Percentiles rank a stretch among this genome's conserved stretches.
These are phyloP conservation scores for Nicotiana knightiana DNA, from an alignment of 257 asterid species.

Conservation along the genomic window DNA sequence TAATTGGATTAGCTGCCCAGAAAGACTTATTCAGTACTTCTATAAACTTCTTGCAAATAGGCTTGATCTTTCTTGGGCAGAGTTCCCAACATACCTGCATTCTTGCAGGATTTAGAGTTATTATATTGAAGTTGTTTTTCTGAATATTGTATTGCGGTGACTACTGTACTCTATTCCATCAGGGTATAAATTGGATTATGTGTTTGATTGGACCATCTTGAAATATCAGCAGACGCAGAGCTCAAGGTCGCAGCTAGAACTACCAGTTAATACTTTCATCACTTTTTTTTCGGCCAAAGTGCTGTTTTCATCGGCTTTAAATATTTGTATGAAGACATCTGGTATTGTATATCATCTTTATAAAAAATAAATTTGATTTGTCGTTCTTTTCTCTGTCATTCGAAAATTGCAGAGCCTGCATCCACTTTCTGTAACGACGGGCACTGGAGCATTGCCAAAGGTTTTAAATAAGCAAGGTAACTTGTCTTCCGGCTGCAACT, in stretches of 20 bases:
- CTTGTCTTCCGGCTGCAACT: background rate
- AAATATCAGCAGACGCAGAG: constrained; percentile 28
- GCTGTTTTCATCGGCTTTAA: background rate
- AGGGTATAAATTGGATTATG: constrained; percentile 23
- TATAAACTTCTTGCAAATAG: background rate
- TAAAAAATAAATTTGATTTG: background rate
- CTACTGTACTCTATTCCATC: constrained; percentile 4
- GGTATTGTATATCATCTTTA: background rate
- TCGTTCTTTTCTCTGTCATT: background rate
- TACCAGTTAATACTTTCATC: constrained; percentile 9
- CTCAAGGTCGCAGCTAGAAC: constrained; percentile 8
- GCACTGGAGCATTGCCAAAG: constrained; percentile 7
- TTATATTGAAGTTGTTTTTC: background rate
- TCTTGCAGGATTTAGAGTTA: background rate
- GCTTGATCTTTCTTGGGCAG: background rate
- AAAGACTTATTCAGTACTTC: background rate
- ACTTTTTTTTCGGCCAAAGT: background rate
- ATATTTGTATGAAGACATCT: background rate
- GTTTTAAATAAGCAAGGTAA: constrained; percentile 13
- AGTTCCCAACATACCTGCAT: background rate
- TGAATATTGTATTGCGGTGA: background rate
- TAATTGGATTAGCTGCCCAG: background rate
- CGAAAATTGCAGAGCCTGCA: constrained; percentile 6
- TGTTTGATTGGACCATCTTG: constrained; percentile 30
- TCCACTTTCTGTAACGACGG: constrained; percentile 3